Base-by-base conservation (phyloP, 345 rosid species). In the Linum tenue region DNA sequence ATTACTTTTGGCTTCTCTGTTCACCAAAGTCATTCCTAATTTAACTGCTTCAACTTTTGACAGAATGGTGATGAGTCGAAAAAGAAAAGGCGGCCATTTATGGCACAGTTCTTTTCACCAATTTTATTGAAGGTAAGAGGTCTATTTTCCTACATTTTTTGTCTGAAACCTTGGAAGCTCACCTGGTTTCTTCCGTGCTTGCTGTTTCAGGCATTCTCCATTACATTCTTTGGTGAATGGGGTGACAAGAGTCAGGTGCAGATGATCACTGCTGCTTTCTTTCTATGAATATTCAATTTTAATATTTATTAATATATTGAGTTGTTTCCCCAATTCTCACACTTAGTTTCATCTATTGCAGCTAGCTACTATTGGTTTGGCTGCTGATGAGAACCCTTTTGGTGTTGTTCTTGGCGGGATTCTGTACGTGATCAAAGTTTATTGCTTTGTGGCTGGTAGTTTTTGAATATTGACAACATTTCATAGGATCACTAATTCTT, bases 171-270 rank as follows among this genome's bases (percentile, higher is more conserved):
- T 17, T 17, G 60, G 22, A 57, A 17, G 22, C 22, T 57, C 60
- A 57, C 38, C 7, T 57, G 6, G 22, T 22, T 57, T 57, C 38
- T 57, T 35, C 31, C 37, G 37, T 37, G 22, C 22, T 57, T 16
- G 37, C 53, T 1, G 38, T 17, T 22, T 16, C 75, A 70, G 75
- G 75, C 75, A 7, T 75, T 70, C 50, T 75, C 69, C 6, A 67
- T 75, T 14, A 67, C 68, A 55, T 75, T 67, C 64, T 70, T 67
- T 7, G 75, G 72, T 9, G 75, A 75, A 59, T 75, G 71, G 78
- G 78, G 78, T 7, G 75, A 75, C 65, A 75, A 75, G 40, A 70
- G 78, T 66, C 74, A 70, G 74, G 74, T 75, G 58, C 58, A 15
- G 39, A 42, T 14, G 11, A 16, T 37, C 53, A 67, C n/a, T 31